Conservation (phyloP, 2,329 filamentous ascomycete genomes). For the Neofusicoccum ribis region DNA sequence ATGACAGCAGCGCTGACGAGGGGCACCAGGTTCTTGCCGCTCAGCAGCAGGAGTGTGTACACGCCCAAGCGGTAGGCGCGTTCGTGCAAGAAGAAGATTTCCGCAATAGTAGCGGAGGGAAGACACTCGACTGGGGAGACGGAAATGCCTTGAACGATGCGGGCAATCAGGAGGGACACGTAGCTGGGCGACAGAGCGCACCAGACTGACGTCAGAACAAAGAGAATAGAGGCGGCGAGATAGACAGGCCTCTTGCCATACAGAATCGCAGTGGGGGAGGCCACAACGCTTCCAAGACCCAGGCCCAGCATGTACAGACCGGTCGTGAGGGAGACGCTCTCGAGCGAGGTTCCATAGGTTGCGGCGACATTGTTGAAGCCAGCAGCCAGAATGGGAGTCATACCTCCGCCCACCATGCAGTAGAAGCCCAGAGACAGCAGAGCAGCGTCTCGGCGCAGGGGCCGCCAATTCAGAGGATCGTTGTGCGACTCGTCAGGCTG, state of each 20-base stretch:
- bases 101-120: slow-evolving; percentile 89
- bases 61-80: slow-evolving; percentile 90
- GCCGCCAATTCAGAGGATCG: slow-evolving; percentile 89
- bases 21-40: slow-evolving; percentile 88
- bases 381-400: slow-evolving; percentile 86
- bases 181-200: slow-evolving; percentile 83
- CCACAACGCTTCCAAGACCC: slow-evolving; percentile 78
- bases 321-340: slow-evolving; percentile 80
- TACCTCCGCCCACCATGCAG: slow-evolving; percentile 89
- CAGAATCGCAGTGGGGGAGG: slow-evolving; percentile 86
- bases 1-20: slow-evolving; percentile 86
- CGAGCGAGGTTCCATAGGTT: slow-evolving; percentile 65
- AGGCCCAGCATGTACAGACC: slow-evolving; percentile 94
- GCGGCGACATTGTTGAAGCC: slow-evolving; percentile 80
- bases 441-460: slow-evolving; percentile 76
- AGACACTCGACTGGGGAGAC: slow-evolving; percentile 90
- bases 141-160: slow-evolving; percentile 84
- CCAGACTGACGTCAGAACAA: slow-evolving; percentile 77
- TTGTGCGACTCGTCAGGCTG: slow-evolving; percentile 90
- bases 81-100: slow-evolving; percentile 96
- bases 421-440: slow-evolving; percentile 84
- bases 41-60: slow-evolving; percentile 83
- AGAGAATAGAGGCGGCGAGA: slow-evolving; percentile 73
- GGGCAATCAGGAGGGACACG: slow-evolving; percentile 73
- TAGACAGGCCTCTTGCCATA: slow-evolving; percentile 92